Percentiles rank a stretch among this genome's conserved stretches.
Conservation (phyloP, 148 eudicot genomes). For the Silene conica region DNA sequence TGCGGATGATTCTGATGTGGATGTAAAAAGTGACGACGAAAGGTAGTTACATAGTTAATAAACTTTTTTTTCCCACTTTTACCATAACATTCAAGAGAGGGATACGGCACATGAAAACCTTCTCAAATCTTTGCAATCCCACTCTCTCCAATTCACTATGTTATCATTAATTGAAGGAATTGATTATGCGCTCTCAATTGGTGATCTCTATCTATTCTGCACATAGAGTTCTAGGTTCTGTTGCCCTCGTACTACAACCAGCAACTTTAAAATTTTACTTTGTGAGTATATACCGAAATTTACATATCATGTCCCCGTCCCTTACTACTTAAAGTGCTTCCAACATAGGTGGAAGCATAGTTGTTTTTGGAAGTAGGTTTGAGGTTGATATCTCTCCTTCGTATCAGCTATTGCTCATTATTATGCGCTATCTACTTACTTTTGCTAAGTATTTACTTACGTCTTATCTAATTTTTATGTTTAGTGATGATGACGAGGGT, state of each 20-base stretch:
- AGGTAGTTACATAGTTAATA: constrained; percentile 35
- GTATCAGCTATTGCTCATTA: neutral
- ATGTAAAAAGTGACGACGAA: constrained; percentile 71
- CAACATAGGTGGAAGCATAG: neutral
- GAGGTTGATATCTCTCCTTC: neutral
- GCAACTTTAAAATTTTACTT: too few relatives aligned
- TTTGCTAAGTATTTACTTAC: neutral
- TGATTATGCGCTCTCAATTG: too few relatives aligned
- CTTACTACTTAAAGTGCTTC: neutral
- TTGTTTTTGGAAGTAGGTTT: too few relatives aligned
- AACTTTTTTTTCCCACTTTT: neutral
- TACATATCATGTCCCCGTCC: neutral
- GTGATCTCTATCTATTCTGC: neutral
- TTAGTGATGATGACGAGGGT: constrained; percentile 78
- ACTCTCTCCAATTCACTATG: neutral
- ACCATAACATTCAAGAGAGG: neutral
- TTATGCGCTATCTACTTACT: neutral
- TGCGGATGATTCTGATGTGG: constrained; percentile 93
- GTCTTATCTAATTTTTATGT: constrained; percentile 1
- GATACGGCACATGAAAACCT: neutral
- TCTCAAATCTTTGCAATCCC: neutral
- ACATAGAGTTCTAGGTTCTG: neutral
- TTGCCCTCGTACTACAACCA: too few relatives aligned
- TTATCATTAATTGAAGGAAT: neutral
- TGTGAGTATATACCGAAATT: too few relatives aligned